These are phyloP conservation scores for Kwoniella dejecticola DNA, from an alignment of 768 basidiomycete species.

Conservation along the genomic window DNA sequence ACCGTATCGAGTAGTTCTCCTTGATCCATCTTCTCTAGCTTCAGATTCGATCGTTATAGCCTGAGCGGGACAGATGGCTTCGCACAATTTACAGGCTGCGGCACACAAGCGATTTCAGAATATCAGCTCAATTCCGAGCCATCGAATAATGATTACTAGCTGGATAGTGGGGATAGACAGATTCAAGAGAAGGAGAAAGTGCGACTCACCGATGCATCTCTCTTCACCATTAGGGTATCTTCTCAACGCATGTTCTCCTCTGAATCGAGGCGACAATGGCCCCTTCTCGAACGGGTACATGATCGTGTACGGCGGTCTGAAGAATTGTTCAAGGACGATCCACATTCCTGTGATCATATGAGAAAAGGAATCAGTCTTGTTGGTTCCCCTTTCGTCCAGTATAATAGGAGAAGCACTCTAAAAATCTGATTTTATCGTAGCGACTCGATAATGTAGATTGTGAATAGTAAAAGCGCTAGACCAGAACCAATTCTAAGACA, in stretches of 20 bases:
- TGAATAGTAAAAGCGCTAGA: too few species aligned
- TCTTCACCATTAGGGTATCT: constrained; percentile 98
- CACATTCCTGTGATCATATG: constrained; percentile 81
- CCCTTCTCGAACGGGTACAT: constrained; percentile 93
- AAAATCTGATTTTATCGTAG: too few species aligned
- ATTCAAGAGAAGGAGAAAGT: too few species aligned
- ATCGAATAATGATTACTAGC: too few species aligned
- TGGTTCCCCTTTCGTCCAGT: background rate
- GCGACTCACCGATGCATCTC: constrained; percentile 85
- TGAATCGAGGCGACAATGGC: constrained; percentile 93
- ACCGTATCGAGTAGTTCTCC: constrained; percentile 98
- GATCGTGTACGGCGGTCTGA: constrained; percentile 91
- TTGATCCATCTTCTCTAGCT: constrained; percentile 88
- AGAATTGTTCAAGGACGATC: constrained; percentile 70
- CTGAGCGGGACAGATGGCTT: constrained; percentile 98
- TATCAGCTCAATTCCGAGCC: too few species aligned
- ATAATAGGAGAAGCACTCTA: too few species aligned
- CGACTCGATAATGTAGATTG: too few species aligned
- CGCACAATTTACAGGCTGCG: constrained; percentile 95
- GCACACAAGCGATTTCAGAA: background rate
- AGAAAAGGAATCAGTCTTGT: background rate
- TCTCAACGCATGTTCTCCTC: constrained; percentile 95
- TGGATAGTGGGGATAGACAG: too few species aligned
- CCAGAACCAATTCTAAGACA: too few species aligned
- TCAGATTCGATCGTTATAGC: constrained; percentile 99